Evolutionary conservation across 2,329 filamentous ascomycete species (phyloP).

Genomic region (Neocatenulostroma microsporum): DNA sequence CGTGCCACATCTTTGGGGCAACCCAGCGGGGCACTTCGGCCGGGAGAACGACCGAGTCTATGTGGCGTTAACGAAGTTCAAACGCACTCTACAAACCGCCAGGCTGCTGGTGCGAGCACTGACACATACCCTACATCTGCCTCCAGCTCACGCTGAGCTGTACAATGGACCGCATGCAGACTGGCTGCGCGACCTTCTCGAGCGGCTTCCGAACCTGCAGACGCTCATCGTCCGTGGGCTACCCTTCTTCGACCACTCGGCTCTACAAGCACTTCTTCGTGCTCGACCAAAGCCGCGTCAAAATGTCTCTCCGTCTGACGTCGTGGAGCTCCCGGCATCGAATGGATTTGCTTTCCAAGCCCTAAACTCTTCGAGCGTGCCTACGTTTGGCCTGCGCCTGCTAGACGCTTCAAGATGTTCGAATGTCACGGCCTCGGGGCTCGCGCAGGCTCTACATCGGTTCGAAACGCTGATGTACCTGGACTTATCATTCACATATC

Average conservation of each 20-base stretch:
- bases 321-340: constrained; percentile 29
- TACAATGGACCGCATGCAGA: constrained; percentile 52
- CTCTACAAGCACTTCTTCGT: constrained; percentile 44
- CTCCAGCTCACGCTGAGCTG: constrained; percentile 53
- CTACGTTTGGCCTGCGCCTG: constrained; percentile 44
- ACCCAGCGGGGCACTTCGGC: constrained; percentile 55
- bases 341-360: constrained; percentile 15
- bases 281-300: constrained; percentile 19
- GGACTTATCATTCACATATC: constrained; percentile 45
- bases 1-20: constrained; percentile 53
- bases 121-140: constrained; percentile 55
- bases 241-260: constrained; percentile 55
- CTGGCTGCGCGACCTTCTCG: constrained; percentile 53
- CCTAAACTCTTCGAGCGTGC: constrained; percentile 6
- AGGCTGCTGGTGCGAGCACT: constrained; percentile 46
- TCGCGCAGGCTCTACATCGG: constrained; percentile 46
- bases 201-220: constrained; percentile 51
- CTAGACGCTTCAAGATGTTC: constrained; percentile 50
- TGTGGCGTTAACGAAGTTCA: constrained; percentile 53
- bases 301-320: constrained; percentile 10
- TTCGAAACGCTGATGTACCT: constrained; percentile 51
- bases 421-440: constrained; percentile 51
- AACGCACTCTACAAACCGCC: constrained; percentile 48
- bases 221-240: constrained; percentile 52
- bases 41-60: constrained; percentile 54